Evolutionary conservation across 306 rosid species (phyloP).

Genomic region (Gynostemma pentaphyllum): DNA sequence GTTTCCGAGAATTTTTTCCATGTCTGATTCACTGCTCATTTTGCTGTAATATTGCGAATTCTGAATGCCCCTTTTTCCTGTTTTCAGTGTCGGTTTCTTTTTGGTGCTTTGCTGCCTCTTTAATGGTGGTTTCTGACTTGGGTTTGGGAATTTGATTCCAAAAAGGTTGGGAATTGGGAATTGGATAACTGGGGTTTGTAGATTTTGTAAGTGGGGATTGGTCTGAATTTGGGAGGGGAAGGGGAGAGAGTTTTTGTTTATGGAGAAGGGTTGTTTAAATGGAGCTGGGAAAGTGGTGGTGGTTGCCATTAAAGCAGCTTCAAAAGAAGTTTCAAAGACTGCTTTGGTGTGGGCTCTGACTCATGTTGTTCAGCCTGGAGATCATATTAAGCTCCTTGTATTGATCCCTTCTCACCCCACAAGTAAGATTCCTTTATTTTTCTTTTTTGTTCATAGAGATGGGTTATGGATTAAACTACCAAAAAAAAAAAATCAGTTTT

Average conservation of each 20-base stretch:
- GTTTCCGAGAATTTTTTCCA: slow-evolving; percentile 23
- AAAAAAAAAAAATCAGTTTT: not conserved
- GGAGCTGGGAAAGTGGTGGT: slow-evolving; percentile 64
- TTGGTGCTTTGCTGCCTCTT: slow-evolving; percentile 14
- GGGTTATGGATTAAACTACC: not conserved
- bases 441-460: too few relatives aligned
- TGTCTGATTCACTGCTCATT: slow-evolving; percentile 25
- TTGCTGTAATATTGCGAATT: slow-evolving; percentile 20
- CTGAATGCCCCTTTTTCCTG: slow-evolving; percentile 14
- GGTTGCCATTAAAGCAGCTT: slow-evolving; percentile 78
- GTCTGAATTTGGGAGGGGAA: too few relatives aligned
- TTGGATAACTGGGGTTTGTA: too few relatives aligned
- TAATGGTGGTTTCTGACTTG: slow-evolving; percentile 18
- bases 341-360: slow-evolving; percentile 94
- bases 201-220: too few relatives aligned
- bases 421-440: slow-evolving; percentile 25
- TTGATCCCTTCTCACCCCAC: slow-evolving; percentile 52
- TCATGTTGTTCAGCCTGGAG: slow-evolving; percentile 93
- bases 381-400: slow-evolving; percentile 73
- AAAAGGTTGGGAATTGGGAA: slow-evolving; percentile 3
- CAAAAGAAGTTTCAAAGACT: slow-evolving; percentile 57
- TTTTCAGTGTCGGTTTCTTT: slow-evolving; percentile 17
- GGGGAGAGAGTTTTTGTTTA: not conserved
- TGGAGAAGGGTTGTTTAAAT: slow-evolving; percentile 27
- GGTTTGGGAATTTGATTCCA: slow-evolving; percentile 16